Conservation (phyloP, 495 filamentous ascomycete genomes). For the Aspergillus affinis region DNA sequence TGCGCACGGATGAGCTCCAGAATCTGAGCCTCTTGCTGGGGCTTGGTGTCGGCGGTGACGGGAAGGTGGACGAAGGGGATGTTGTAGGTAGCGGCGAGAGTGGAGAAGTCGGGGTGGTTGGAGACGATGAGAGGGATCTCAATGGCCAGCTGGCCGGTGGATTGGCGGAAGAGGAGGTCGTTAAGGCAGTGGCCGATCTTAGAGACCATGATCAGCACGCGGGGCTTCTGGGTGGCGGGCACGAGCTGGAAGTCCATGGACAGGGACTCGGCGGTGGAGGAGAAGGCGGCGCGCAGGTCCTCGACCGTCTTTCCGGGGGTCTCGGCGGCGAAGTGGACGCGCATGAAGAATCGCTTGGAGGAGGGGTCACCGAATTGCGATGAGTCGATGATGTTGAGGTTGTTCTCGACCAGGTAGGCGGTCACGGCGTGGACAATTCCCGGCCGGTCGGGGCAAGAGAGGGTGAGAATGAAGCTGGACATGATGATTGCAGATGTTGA, state of each 20-base stretch:
- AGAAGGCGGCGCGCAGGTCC: constrained; percentile 46
- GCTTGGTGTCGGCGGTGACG: constrained; percentile 67
- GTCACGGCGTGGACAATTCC: constrained; percentile 78
- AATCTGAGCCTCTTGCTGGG: constrained; percentile 62
- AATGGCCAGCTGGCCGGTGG: constrained; percentile 57
- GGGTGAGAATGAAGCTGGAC: constrained; percentile 66
- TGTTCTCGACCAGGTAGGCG: constrained; percentile 61
- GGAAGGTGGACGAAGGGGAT: constrained; percentile 73
- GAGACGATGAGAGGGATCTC: constrained; percentile 67
- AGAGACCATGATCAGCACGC: constrained; percentile 76
- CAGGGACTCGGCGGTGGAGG: constrained; percentile 54
- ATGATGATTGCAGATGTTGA: constrained; percentile 37
- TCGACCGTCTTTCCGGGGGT: constrained; percentile 43
- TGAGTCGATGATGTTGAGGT: constrained; percentile 71
- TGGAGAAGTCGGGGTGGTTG: constrained; percentile 70
- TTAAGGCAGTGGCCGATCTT: constrained; percentile 81
- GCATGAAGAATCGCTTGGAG: constrained; percentile 73
- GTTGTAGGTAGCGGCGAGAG: constrained; percentile 66
- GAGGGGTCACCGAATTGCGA: constrained; percentile 70
- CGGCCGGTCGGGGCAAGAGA: constrained; percentile 72
- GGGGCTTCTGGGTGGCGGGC: constrained; percentile 59
- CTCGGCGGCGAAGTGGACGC: constrained; percentile 63
- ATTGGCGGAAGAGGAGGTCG: constrained; percentile 72
- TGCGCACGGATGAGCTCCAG: constrained; percentile 62
- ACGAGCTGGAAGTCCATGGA: constrained; percentile 63